These are phyloP conservation scores for Pleoardoris graminearum DNA, from an alignment of 2,329 filamentous ascomycete species.

Conservation along the genomic window DNA sequence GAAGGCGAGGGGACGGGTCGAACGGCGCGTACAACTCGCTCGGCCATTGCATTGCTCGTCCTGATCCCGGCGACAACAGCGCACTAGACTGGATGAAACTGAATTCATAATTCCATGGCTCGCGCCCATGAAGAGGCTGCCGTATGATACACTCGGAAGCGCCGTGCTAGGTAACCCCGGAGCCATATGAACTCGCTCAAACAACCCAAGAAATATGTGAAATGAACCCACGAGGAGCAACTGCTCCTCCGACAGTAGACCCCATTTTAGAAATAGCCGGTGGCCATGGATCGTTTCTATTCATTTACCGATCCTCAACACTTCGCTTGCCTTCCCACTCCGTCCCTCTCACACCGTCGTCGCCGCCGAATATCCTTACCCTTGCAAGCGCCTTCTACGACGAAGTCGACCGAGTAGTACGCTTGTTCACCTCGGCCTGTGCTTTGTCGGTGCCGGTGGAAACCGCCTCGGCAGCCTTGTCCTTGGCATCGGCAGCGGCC, in stretches of 20 bases:
- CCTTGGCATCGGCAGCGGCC: constrained; percentile 65
- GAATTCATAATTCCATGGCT: constrained; percentile 24
- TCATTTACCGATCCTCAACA: background rate
- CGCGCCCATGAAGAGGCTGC: constrained; percentile 23
- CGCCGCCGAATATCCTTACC: background rate
- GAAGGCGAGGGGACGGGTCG: too few relatives aligned
- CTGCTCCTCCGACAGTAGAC: constrained; percentile 19
- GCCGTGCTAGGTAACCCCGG: constrained; percentile 22
- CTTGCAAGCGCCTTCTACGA: constrained; percentile 24
- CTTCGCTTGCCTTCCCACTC: background rate
- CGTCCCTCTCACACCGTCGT: background rate
- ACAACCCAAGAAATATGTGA: constrained; percentile 15
- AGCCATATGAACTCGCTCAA: constrained; percentile 33
- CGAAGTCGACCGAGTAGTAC: constrained; percentile 52
- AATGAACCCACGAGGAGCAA: constrained; percentile 13
- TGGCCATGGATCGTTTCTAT: background rate
- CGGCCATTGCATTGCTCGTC: too few relatives aligned
- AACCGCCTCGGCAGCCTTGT: constrained; percentile 69
- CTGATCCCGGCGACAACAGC: too few relatives aligned
- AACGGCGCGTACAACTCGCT: too few relatives aligned
- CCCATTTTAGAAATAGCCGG: constrained; percentile 16
- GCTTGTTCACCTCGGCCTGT: constrained; percentile 69
- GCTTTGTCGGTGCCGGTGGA: constrained; percentile 70
- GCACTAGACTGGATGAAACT: too few relatives aligned
- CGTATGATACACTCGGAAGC: constrained; percentile 35